Percentiles rank a stretch among this genome's conserved stretches.
Conservation (phyloP, 306 rosid species). For the Prunus mira region DNA sequence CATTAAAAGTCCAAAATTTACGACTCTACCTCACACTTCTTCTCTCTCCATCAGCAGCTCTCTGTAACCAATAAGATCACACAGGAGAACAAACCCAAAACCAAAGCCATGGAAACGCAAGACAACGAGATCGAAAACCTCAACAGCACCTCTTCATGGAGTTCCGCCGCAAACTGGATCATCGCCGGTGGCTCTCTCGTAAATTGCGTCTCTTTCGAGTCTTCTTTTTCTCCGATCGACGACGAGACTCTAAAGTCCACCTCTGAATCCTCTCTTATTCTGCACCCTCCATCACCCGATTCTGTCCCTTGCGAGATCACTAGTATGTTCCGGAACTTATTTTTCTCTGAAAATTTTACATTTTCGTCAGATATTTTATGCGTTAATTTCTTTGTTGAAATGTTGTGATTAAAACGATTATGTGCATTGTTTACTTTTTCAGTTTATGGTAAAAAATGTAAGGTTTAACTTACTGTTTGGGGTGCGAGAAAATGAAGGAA, state of each 20-base stretch:
- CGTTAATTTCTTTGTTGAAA: background rate
- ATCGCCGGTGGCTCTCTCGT: constrained; percentile 41
- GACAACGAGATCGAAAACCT: background rate
- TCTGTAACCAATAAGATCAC: background rate
- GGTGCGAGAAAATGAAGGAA: background rate
- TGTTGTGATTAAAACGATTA: background rate
- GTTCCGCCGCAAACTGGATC: constrained; percentile 56
- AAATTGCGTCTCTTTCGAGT: constrained; percentile 50
- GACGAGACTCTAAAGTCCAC: constrained; percentile 24
- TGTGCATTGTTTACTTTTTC: background rate
- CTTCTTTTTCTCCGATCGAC: constrained; percentile 39
- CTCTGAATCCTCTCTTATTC: constrained; percentile 47
- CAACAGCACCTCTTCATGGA: constrained; percentile 15
- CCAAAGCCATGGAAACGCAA: constrained; percentile 29
- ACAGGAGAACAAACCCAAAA: background rate
- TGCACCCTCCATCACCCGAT: constrained; percentile 49
- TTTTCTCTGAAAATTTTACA: background rate
- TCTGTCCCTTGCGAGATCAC: constrained; percentile 80
- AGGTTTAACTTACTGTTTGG: background rate
- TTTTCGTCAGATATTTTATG: background rate
- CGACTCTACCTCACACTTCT: background rate
- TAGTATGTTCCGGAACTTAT: constrained; percentile 31
- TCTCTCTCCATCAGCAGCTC: background rate
- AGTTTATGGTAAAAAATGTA: background rate
- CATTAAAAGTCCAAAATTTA: background rate